Evolutionary conservation across 2,329 filamentous ascomycete species (phyloP).

Genomic region (Colletotrichum sp.): DNA sequence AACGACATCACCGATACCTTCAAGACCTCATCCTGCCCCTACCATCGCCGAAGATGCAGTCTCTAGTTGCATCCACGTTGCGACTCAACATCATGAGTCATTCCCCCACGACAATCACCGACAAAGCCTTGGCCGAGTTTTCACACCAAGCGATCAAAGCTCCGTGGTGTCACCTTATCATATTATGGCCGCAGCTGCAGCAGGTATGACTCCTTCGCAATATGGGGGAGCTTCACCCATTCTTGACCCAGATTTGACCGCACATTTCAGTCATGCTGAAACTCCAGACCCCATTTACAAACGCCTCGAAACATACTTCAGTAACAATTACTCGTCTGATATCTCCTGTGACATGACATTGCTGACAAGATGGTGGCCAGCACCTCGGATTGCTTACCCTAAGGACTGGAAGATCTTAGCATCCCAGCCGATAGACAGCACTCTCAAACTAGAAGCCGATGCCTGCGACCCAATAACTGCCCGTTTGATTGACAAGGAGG

Average conservation of each 20-base stretch:
- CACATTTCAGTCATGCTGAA: neutral
- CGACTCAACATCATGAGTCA: neutral
- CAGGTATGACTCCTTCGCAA: neutral
- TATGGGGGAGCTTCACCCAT: neutral
- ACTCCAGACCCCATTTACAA: neutral
- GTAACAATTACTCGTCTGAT: neutral
- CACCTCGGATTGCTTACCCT: neutral
- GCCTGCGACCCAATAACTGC: constrained; percentile 26
- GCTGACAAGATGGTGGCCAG: neutral
- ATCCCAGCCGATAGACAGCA: constrained; percentile 21
- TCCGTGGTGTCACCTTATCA: constrained; percentile 21
- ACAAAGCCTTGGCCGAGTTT: neutral
- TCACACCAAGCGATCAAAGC: neutral
- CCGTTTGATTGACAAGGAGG: constrained; percentile 24
- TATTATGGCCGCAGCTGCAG: constrained; percentile 26
- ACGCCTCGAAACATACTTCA: constrained; percentile 12
- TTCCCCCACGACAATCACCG: neutral
- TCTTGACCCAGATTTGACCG: neutral
- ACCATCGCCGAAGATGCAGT: neutral
- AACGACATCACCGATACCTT: neutral
- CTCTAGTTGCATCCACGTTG: neutral
- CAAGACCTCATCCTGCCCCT: neutral
- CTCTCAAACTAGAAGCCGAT: constrained; percentile 25
- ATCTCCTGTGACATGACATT: neutral
- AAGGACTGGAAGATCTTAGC: constrained; percentile 27